These are phyloP conservation scores for Grosmannia penicillata DNA, from an alignment of 2,329 filamentous ascomycete genomes.

Conservation along the genomic window DNA sequence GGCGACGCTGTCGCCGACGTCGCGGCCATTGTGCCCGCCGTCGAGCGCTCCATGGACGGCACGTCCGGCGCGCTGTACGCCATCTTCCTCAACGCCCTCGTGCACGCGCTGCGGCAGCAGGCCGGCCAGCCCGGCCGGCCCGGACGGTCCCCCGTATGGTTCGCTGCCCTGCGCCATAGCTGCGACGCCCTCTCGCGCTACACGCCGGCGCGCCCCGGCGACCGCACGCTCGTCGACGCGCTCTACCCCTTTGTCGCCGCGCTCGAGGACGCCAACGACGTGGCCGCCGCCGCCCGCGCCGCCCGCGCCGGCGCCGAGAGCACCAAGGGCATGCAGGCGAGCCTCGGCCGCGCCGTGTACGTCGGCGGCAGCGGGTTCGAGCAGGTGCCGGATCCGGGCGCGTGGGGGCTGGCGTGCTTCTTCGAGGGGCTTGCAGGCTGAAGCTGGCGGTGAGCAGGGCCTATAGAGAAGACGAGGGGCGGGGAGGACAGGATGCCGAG, in stretches of 20 bases:
- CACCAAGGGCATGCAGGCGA: slow-evolving; percentile 87
- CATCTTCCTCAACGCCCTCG: slow-evolving; percentile 81
- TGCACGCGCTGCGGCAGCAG: slow-evolving; percentile 40
- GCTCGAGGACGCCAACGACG: slow-evolving; percentile 42
- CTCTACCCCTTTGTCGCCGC: slow-evolving; percentile 74
- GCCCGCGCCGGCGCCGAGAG: slow-evolving; percentile 62
- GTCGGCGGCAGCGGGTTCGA: slow-evolving; percentile 42
- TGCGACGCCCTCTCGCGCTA: slow-evolving; percentile 62
- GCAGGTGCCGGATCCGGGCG: slow-evolving; percentile 57
- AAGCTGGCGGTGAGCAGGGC: too few species aligned
- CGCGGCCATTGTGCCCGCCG: slow-evolving; percentile 34
- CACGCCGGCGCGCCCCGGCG: slow-evolving; percentile 78
- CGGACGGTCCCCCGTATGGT: slow-evolving; percentile 27
- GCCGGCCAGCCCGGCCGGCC: slow-evolving; percentile 18
- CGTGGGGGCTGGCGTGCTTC: slow-evolving; percentile 61
- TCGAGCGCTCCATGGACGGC: slow-evolving; percentile 46
- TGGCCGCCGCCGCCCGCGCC: slow-evolving; percentile 60
- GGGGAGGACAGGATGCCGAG: too few species aligned
- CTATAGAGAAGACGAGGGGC: too few species aligned
- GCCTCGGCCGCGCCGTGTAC: slow-evolving; percentile 70
- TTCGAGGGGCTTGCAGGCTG: slow-evolving; percentile 57
- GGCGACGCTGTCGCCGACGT: slow-evolving; percentile 40
- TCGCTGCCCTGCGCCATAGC: slow-evolving; percentile 55
- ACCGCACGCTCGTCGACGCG: slow-evolving; percentile 82
- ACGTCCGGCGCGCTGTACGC: slow-evolving; percentile 50